Base-by-base conservation (phyloP, 2,329 filamentous ascomycete species). In the Diaporthe caulivora region DNA sequence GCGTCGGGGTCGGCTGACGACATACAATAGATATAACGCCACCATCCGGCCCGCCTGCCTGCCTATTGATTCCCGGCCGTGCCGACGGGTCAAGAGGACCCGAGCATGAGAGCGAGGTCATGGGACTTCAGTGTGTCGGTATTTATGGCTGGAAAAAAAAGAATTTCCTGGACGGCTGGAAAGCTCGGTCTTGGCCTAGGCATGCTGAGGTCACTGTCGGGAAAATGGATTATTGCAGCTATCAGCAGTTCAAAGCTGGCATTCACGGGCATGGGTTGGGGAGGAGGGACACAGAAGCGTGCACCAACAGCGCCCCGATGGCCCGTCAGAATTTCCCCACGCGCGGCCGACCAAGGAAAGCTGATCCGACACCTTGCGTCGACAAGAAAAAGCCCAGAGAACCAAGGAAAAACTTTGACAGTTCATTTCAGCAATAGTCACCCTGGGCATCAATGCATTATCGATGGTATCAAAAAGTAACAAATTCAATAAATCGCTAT, bases 401-500 rank as follows among this genome's bases (percentile, higher is more conserved):
- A 34, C 5, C 2, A 24, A 21, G 8, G 21, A 51, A 65, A 65
- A 34, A 26, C 3, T 65, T 10, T 65, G 62, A 11, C 29, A 13
- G 7, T 10, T 26, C 9, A 51, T 15, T 24, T 7, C 18, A 26
- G n/a, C 7, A 65, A n/a, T 11, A 65, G 8, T 42, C 55, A 60
- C 37, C 37, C 34, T 37, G 29, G 62, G 44, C 62, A 51, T 51
- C 44, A 37, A 51, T 51, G 60, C 60, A 51, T 37, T 7, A 10
- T 24, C 7, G 7, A 11, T 37, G 62, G 62, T 65, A 65, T 65
- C 62, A 65, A 65, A 65, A 40, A 13, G 13, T 9, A 40, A 40
- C 8, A 40, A 40, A 51, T 65, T 65, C 62, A 51, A n/a, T n/a
- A 65, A 37, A 18, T 37, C 29, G 62, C 62, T 65, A 51, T 37